A percentile compares a stretch with the other conserved stretches of the same genome.
These are phyloP conservation scores for Inonotus hispidus DNA, from an alignment of 1,284 basidiomycete genomes.

Conservation along the genomic window DNA sequence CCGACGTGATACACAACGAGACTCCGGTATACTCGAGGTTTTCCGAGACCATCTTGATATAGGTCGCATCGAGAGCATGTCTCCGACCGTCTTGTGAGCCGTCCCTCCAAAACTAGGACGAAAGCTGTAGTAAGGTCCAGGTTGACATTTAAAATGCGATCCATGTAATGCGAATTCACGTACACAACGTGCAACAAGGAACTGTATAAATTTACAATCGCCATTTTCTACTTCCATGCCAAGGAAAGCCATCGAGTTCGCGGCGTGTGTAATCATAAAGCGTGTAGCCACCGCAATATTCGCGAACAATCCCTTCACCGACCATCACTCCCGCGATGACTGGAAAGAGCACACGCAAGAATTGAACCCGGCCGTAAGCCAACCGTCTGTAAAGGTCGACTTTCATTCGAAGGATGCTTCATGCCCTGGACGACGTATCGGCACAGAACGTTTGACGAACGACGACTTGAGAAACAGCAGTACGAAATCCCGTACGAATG, in stretches of 20 bases:
- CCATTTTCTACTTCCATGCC: not conserved
- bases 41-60: not conserved
- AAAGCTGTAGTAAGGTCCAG: not conserved
- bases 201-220: not conserved
- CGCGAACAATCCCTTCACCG: not conserved
- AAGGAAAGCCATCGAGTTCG: constrained; percentile 2
- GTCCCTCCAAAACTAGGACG: not conserved
- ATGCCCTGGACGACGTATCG: not conserved
- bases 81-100: constrained; percentile 2
- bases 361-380: not conserved
- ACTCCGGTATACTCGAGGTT: not conserved
- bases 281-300: constrained; percentile 1
- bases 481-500: not conserved
- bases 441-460: constrained; percentile 1
- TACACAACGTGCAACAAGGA: not conserved
- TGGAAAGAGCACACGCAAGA: not conserved
- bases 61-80: constrained; percentile 9
- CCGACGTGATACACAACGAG: constrained; percentile 5
- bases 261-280: not conserved
- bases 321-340: not conserved
- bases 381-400: not conserved
- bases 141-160: not conserved
- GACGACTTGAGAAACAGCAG: constrained; percentile 1
- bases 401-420: not conserved
- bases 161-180: not conserved